These are phyloP conservation scores for Botryobasidium botryosum DNA, from an alignment of 768 basidiomycete genomes.

Conservation along the genomic window DNA sequence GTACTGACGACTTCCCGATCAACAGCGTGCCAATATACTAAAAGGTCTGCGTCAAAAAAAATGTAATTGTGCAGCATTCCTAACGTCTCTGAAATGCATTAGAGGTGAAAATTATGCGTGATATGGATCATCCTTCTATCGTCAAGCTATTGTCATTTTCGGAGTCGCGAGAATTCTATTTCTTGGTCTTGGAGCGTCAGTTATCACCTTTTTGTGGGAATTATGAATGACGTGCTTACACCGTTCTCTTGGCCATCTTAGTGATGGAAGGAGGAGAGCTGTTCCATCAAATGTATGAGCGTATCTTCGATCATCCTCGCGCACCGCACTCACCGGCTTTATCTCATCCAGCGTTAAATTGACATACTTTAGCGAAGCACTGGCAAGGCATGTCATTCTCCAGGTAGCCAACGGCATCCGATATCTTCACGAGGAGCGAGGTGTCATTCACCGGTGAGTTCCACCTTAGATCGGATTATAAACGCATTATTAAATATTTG, in stretches of 20 bases:
- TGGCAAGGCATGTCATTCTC: constrained; percentile 92
- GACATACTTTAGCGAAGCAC: constrained; percentile 94
- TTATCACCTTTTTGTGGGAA: background rate
- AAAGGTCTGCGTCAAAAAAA: constrained; percentile 43
- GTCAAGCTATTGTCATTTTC: constrained; percentile 85
- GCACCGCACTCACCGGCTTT: constrained; percentile 13
- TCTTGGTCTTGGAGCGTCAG: constrained; percentile 70
- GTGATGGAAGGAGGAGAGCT: constrained; percentile 97
- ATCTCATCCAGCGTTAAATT: constrained; percentile 58
- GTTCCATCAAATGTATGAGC: constrained; percentile 69
- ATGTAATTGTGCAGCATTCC: background rate
- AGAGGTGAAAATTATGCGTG: constrained; percentile 99
- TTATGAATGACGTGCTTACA: too few relatives aligned
- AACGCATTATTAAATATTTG: background rate
- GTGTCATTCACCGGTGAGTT: constrained; percentile 77
- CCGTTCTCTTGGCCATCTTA: constrained; percentile 21
- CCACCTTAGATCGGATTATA: background rate
- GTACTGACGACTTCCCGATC: constrained; percentile 4
- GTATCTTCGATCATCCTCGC: background rate
- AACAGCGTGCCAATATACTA: constrained; percentile 87
- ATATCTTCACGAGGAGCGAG: constrained; percentile 92
- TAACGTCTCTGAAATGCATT: constrained; percentile 8
- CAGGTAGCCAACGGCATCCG: constrained; percentile 90
- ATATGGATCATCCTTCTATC: constrained; percentile 78
- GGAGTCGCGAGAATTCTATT: constrained; percentile 87